Percentiles rank a stretch among this genome's conserved stretches.
Conservation (phyloP, 371 early-diverging fungal species). For the Circinella umbellata region DNA sequence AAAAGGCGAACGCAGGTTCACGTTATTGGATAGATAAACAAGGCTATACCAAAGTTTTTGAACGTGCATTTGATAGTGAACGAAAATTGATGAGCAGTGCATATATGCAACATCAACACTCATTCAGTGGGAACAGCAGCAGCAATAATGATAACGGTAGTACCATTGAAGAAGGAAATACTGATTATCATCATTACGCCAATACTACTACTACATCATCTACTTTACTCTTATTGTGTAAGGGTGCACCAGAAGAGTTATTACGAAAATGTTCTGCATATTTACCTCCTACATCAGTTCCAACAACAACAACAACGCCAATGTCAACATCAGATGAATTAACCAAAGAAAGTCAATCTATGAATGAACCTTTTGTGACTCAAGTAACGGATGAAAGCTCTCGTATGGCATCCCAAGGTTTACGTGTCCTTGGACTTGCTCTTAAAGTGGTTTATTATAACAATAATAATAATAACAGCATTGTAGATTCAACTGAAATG, state of each 20-base stretch:
- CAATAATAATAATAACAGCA: conserved; percentile 21
- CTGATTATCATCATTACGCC: neutral
- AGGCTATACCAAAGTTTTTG: conserved; percentile 46
- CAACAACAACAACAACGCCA: neutral
- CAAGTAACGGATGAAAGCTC: conserved; percentile 71
- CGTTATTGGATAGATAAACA: conserved; percentile 29
- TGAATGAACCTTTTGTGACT: conserved; percentile 71
- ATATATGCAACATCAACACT: conserved; percentile 25
- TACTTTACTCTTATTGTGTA: conserved; percentile 66
- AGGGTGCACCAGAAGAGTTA: conserved; percentile 93
- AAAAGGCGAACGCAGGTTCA: conserved; percentile 54
- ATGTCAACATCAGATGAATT: neutral
- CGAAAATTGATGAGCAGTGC: conserved; percentile 90
- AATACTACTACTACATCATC: conserved; percentile 17
- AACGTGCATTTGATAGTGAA: conserved; percentile 80
- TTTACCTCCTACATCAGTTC: conserved; percentile 34
- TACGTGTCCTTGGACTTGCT: conserved; percentile 63
- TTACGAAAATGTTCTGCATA: conserved; percentile 69
- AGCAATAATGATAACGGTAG: neutral
- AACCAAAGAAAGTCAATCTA: conserved; percentile 25
- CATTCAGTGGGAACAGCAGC: too few relatives aligned
- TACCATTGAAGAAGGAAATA: too few relatives aligned
- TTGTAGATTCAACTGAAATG: conserved; percentile 38
- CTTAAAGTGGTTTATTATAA: conserved; percentile 21
- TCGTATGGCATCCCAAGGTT: conserved; percentile 83